Conservation (phyloP, 345 rosid genomes). For the Salix koriyanagi region DNA sequence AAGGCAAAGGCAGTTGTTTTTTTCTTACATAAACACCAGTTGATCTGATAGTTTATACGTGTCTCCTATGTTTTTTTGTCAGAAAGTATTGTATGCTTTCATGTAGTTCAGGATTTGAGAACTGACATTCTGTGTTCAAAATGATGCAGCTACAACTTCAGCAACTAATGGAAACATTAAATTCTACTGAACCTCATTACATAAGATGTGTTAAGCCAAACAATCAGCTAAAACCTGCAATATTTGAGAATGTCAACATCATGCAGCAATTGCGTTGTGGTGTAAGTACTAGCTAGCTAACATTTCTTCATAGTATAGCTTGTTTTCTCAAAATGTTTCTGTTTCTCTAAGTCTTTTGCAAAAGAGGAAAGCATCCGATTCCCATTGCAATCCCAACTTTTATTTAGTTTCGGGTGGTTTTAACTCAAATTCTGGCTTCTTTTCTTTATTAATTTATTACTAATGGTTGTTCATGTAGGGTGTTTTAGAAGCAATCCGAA, state of each 20-base stretch:
- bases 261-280: conserved; percentile 97
- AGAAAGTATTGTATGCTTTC: background rate
- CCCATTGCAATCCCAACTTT: conserved; percentile 2
- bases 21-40: background rate
- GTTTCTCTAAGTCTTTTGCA: background rate
- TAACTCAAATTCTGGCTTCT: background rate
- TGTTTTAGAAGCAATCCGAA: conserved; percentile 93
- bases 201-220: conserved; percentile 98
- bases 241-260: conserved; percentile 90
- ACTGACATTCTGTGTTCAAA: conserved; percentile 18
- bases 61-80: background rate
- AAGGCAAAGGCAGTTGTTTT: background rate
- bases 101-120: conserved; percentile 9
- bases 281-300: conserved; percentile 45
- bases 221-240: conserved; percentile 81
- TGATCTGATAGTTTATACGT: background rate
- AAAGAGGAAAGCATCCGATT: background rate
- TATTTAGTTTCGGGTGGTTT: conserved; percentile 9
- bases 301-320: conserved; percentile 6
- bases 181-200: conserved; percentile 94
- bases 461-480: conserved; percentile 49
- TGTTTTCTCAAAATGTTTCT: background rate
- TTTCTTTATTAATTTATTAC: conserved; percentile 7
- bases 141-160: conserved; percentile 85
- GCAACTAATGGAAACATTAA: conserved; percentile 80